Conservation (phyloP, 345 rosid species). For the Litchi chinensis region DNA sequence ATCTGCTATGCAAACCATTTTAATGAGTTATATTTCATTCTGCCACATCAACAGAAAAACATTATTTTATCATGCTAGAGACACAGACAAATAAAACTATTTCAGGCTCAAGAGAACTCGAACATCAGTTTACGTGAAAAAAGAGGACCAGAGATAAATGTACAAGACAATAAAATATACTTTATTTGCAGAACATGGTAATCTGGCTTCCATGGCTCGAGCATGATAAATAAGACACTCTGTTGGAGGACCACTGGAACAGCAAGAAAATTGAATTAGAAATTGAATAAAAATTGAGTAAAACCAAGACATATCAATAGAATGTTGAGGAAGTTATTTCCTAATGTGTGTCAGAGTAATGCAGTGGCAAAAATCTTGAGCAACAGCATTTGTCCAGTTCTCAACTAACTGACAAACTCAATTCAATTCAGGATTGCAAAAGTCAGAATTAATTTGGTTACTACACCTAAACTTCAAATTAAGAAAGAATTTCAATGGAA, state of each 20-base stretch:
- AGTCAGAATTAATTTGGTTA: background rate
- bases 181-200: constrained; percentile 54
- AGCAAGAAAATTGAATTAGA: constrained; percentile 19
- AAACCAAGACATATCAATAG: constrained; percentile 1
- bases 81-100: background rate
- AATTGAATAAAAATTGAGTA: background rate
- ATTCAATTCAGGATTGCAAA: constrained; percentile 6
- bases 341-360: background rate
- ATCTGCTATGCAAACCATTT: background rate
- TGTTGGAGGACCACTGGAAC: constrained; percentile 92
- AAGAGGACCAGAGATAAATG: background rate
- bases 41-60: background rate
- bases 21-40: background rate
- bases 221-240: constrained; percentile 90
- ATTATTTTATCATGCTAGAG: background rate
- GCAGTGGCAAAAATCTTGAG: background rate
- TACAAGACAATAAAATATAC: constrained; percentile 12
- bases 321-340: background rate
- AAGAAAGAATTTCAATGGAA: background rate
- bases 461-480: background rate
- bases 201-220: constrained; percentile 68
- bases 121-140: background rate
- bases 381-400: background rate
- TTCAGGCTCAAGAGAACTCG: background rate
- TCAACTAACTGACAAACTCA: background rate